A percentile compares a stretch with the other conserved stretches of the same genome.
Evolutionary conservation across 116 monocot species (phyloP).

Genomic region (Cymodocea nodosa): DNA sequence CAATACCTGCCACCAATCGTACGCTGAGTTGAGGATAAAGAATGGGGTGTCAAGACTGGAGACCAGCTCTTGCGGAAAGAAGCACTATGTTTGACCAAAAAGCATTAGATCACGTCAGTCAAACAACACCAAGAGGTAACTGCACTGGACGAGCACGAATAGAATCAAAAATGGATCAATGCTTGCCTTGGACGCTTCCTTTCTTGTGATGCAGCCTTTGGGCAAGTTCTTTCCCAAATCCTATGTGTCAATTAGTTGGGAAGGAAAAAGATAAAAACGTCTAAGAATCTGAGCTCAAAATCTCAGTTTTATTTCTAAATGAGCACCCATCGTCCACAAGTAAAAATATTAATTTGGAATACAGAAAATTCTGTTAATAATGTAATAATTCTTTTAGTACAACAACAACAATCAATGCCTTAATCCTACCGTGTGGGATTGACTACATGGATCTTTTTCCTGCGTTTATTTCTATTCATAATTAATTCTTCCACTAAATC

Average conservation of each 20-base stretch:
- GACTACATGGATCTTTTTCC: no score
- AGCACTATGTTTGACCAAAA: constrained; percentile 35
- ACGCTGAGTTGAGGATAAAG: constrained; percentile 79
- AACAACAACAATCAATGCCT: no score
- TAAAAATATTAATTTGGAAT: no score
- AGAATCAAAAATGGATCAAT: neutral
- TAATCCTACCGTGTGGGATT: no score
- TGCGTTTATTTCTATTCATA: no score
- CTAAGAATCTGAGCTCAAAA: no score
- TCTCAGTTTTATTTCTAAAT: no score
- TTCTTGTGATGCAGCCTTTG: constrained; percentile 5
- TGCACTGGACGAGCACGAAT: no score
- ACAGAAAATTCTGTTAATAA: no score
- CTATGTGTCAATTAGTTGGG: constrained; percentile 4
- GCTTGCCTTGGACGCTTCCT: constrained; percentile 12
- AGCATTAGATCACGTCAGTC: neutral
- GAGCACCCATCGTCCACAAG: no score
- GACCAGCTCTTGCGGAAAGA: constrained; percentile 74
- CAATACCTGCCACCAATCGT: constrained; percentile 90
- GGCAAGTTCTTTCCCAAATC: constrained; percentile 7
- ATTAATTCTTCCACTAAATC: no score
- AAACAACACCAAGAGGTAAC: neutral
- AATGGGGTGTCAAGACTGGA: constrained; percentile 59
- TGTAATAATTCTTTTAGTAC: no score
- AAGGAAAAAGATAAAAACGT: neutral